Evolutionary conservation across 2,329 filamentous ascomycete species (phyloP).

Genomic region (Huntiella omanensis): DNA sequence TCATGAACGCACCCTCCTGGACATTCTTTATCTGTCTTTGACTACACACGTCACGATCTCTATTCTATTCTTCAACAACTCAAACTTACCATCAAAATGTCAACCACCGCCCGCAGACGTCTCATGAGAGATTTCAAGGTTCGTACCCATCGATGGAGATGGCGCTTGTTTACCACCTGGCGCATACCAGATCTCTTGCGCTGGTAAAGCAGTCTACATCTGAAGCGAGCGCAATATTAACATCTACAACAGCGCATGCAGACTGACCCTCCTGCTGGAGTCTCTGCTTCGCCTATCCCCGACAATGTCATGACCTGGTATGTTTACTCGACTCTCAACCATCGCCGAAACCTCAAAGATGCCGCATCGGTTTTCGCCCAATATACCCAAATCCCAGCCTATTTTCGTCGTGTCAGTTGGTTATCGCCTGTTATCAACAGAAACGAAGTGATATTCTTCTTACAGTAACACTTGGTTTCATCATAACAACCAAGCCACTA

Average conservation of each 20-base stretch:
- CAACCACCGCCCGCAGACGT: constrained; percentile 82
- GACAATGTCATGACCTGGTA: constrained; percentile 97
- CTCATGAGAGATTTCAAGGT: constrained; percentile 99
- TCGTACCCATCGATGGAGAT: constrained; percentile 16
- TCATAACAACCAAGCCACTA: too few species aligned
- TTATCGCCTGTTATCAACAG: too few species aligned
- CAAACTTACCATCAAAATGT: constrained; percentile 29
- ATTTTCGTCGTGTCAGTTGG: too few species aligned
- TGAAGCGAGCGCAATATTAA: neutral
- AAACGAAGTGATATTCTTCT: too few species aligned
- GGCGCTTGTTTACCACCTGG: too few species aligned
- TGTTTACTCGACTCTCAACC: constrained; percentile 14
- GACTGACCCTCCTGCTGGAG: constrained; percentile 89
- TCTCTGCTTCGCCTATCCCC: constrained; percentile 87
- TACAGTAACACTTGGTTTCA: too few species aligned
- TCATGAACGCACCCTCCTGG: too few species aligned
- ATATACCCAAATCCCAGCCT: too few species aligned
- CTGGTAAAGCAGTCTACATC: neutral
- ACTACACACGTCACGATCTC: neutral
- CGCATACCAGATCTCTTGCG: too few species aligned
- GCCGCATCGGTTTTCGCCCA: too few species aligned
- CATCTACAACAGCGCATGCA: constrained; percentile 65
- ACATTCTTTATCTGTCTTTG: neutral
- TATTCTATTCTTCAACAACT: neutral
- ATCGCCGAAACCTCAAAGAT: too few species aligned